Conservation (phyloP, 2,329 filamentous ascomycete species). For the Calonectria fujianensis region DNA sequence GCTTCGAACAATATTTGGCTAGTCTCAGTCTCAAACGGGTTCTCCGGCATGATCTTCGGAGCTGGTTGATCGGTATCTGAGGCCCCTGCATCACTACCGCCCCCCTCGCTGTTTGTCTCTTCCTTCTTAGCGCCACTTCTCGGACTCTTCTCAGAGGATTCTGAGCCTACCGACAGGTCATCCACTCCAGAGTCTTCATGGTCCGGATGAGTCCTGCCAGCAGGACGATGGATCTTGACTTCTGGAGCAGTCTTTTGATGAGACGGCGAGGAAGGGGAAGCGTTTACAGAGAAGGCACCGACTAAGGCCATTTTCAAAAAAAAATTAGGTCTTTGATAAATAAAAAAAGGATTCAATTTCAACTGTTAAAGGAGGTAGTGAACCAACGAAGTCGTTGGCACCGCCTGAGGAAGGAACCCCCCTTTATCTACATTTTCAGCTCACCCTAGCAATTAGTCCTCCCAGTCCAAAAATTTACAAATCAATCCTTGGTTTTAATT, state of each 20-base stretch:
- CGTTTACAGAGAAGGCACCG: not conserved
- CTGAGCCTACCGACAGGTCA: not conserved
- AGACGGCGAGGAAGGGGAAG: constrained; percentile 4
- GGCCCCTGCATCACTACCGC: not conserved
- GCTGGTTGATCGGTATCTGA: not conserved
- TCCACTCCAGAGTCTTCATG: constrained; percentile 15
- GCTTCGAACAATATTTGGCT: constrained; percentile 61
- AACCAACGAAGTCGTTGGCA: too few species aligned
- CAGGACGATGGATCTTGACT: not conserved
- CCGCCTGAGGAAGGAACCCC: not conserved
- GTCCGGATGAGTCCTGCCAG: not conserved
- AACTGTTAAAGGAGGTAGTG: too few species aligned
- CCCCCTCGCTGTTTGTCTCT: not conserved
- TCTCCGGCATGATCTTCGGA: constrained; percentile 46
- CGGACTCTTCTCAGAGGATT: not conserved
- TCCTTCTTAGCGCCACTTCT: not conserved
- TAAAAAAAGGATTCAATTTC: too few species aligned
- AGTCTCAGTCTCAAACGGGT: constrained; percentile 60
- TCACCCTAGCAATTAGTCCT: not conserved
- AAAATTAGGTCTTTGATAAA: not conserved
- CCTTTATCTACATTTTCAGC: constrained; percentile 12
- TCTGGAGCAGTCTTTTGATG: not conserved
- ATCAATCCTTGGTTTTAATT: not conserved
- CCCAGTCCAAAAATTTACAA: not conserved
- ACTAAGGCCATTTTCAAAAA: not conserved